Conservation (phyloP, 495 filamentous ascomycete species). For the Aspergillus coremiiformis region DNA sequence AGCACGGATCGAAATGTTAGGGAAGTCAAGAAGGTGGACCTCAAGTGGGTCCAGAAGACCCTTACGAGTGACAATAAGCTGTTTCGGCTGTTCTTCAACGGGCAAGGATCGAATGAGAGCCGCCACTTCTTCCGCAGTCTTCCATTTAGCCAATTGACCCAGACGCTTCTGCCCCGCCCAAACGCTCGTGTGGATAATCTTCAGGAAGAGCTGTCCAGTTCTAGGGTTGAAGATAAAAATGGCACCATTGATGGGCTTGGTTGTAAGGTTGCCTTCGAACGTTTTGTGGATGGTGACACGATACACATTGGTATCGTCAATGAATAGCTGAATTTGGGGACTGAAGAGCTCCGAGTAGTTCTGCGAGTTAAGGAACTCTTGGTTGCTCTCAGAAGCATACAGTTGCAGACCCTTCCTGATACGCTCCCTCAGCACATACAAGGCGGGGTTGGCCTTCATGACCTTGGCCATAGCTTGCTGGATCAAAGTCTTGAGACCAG, state of each 20-base stretch:
- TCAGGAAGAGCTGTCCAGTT: slow-evolving; percentile 95
- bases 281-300: slow-evolving; percentile 99
- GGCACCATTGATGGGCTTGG: slow-evolving; percentile 98
- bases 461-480: slow-evolving; percentile 99
- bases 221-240: slow-evolving; percentile 99
- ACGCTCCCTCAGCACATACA: slow-evolving; percentile 95
- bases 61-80: slow-evolving; percentile 96
- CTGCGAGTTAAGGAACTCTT: slow-evolving; percentile 98
- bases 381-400: slow-evolving; percentile 97
- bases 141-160: slow-evolving; percentile 98
- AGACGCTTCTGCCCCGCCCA: slow-evolving; percentile 99
- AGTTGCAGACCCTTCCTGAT: slow-evolving; percentile 98
- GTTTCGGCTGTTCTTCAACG: slow-evolving; percentile 97
- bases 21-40: slow-evolving; percentile 96
- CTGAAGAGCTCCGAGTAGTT: slow-evolving; percentile 99
- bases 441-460: slow-evolving; percentile 97
- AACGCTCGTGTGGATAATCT: slow-evolving; percentile 99
- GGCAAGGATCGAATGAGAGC: slow-evolving; percentile 94
- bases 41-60: slow-evolving; percentile 96
- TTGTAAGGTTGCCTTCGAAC: slow-evolving; percentile 98
- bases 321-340: slow-evolving; percentile 98
- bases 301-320: slow-evolving; percentile 99
- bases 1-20: slow-evolving; percentile 97
- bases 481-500: slow-evolving; percentile 89
- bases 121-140: slow-evolving; percentile 99